A percentile compares a stretch with the other conserved stretches of the same genome.
These are phyloP conservation scores for Biancaea sappan DNA, from an alignment of 306 rosid species.

Conservation along the genomic window DNA sequence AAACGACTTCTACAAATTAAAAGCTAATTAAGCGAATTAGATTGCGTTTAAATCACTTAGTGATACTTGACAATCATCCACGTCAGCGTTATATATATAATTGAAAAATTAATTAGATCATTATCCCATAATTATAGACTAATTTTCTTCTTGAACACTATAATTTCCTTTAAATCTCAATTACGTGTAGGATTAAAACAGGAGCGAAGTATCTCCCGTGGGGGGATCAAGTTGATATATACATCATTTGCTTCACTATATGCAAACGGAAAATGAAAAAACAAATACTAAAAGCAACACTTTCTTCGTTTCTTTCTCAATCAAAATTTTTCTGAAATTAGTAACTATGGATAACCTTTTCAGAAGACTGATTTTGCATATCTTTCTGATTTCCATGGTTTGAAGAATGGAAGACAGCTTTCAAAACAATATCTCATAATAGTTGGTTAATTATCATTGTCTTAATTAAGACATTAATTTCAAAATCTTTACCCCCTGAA, in stretches of 20 bases:
- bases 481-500: not conserved
- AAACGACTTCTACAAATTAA: too few relatives aligned
- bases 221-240: not conserved
- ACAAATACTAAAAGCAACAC: not conserved
- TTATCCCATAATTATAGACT: too few relatives aligned
- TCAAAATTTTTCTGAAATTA: not conserved
- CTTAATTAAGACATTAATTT: not conserved
- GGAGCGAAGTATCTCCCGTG: not conserved
- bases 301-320: conserved; percentile 11
- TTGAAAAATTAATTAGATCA: not conserved
- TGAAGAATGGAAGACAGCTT: conserved; percentile 6
- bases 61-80: not conserved
- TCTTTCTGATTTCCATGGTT: conserved; percentile 13
- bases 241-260: not conserved
- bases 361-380: conserved; percentile 7
- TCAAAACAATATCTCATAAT: not conserved
- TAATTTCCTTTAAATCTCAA: conserved; percentile 17
- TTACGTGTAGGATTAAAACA: conserved; percentile 3
- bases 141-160: not conserved
- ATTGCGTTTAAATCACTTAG: not conserved
- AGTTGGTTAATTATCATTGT: not conserved
- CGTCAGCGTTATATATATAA: not conserved
- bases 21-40: too few relatives aligned
- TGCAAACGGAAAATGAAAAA: conserved; percentile 20
- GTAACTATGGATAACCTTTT: not conserved